Conservation (phyloP, 73 alveolate species). For the Uronychia binucleata region DNA sequence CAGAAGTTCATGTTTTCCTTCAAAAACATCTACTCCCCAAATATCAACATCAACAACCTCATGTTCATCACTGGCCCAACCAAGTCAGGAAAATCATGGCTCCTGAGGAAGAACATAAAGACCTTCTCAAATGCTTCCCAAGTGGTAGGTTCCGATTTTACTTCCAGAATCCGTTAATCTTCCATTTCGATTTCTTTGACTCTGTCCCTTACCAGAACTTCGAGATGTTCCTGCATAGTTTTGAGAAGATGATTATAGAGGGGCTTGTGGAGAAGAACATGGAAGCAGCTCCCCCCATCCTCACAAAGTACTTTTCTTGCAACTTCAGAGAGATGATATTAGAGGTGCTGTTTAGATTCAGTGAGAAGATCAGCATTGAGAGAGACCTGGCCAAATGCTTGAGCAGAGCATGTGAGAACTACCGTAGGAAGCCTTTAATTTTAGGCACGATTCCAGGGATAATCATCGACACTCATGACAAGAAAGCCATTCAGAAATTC, state of each 20-base stretch:
- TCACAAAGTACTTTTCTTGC: background rate
- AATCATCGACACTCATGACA: background rate
- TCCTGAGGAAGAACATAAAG: conserved; percentile 40
- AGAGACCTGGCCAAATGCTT: conserved; percentile 28
- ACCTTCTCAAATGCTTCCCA: conserved; percentile 20
- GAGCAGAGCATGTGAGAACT: conserved; percentile 22
- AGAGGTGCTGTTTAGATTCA: conserved; percentile 31
- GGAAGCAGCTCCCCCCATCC: background rate
- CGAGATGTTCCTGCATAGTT: conserved; percentile 50
- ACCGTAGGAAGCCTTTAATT: background rate
- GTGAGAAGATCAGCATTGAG: conserved; percentile 48
- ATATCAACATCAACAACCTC: conserved; percentile 54
- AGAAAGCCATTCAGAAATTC: conserved; percentile 1
- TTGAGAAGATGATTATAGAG: conserved; percentile 43
- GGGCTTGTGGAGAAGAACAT: conserved; percentile 9
- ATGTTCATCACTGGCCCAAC: conserved; percentile 62
- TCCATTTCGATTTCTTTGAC: conserved; percentile 29
- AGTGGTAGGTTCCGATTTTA: background rate
- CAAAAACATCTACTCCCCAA: conserved; percentile 61
- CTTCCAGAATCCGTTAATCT: conserved; percentile 30
- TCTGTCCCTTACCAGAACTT: conserved; percentile 20
- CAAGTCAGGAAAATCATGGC: conserved; percentile 64
- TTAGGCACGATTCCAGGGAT: conserved; percentile 43
- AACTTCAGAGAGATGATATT: conserved; percentile 15
- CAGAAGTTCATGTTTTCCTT: conserved; percentile 70